Conservation (phyloP, 768 basidiomycete genomes). For the Tubosaeta brunneosetosa region DNA sequence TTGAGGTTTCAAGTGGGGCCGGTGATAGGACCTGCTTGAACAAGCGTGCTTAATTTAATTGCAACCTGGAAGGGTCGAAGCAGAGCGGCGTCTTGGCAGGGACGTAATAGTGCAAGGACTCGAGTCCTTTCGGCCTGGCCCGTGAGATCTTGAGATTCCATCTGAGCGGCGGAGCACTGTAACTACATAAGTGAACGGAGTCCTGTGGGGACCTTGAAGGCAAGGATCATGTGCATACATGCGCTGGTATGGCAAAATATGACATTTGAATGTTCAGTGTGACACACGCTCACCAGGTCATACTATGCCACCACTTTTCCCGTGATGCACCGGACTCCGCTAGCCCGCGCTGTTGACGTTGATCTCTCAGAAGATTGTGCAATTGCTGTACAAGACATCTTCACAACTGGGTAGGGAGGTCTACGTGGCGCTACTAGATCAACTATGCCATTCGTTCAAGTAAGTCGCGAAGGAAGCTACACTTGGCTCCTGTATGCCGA, state of each 20-base stretch:
- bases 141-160: slow-evolving; percentile 28
- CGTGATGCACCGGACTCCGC: slow-evolving; percentile 84
- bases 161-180: slow-evolving; percentile 29
- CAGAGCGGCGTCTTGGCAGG: slow-evolving; percentile 20
- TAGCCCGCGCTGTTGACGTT: too few relatives aligned
- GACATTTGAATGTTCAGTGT: too few relatives aligned
- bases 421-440: slow-evolving; percentile 84
- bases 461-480: slow-evolving; percentile 94
- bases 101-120: slow-evolving; percentile 28
- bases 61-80: slow-evolving; percentile 18
- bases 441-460: slow-evolving; percentile 82
- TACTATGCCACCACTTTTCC: too few relatives aligned
- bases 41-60: slow-evolving; percentile 30
- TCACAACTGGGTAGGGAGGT: slow-evolving; percentile 87
- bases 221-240: slow-evolving; percentile 25
- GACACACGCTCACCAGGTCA: too few relatives aligned
- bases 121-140: slow-evolving; percentile 26
- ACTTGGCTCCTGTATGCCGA: slow-evolving; percentile 96
- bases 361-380: slow-evolving; percentile 97
- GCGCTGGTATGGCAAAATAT: too few relatives aligned
- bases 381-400: slow-evolving; percentile 85
- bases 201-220: slow-evolving; percentile 25
- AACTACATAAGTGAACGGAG: slow-evolving; percentile 30
- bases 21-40: slow-evolving; percentile 30
- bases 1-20: slow-evolving; percentile 20